phyloP scores from a whole-genome alignment of 345 rosid species.

The Salix caprea region DNA sequence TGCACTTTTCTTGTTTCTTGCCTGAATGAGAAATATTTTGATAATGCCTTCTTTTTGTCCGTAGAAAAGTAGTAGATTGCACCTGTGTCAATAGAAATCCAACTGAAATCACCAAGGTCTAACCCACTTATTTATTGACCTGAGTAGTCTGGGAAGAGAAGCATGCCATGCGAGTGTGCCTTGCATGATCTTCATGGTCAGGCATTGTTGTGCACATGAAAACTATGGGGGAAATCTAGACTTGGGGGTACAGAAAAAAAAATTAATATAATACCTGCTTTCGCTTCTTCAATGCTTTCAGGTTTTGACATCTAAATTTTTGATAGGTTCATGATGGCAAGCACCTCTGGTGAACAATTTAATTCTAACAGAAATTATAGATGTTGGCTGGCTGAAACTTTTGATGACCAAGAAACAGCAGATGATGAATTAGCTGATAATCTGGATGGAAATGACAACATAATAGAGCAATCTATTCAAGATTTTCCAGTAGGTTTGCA shows the following conservation, averaged over 20 bases:
- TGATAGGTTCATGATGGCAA: constrained; percentile 29
- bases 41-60: background rate
- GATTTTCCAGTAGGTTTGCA: constrained; percentile 17
- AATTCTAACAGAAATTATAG: constrained; percentile 25
- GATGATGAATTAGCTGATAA: constrained; percentile 36
- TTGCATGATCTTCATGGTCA: background rate
- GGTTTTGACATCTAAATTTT: background rate
- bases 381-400: constrained; percentile 36
- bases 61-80: background rate
- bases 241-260: background rate
- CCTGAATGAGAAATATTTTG: background rate
- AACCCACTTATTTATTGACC: background rate
- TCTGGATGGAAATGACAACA: constrained; percentile 24
- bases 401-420: constrained; percentile 32
- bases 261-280: background rate
- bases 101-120: background rate
- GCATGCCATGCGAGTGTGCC: background rate
- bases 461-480: constrained; percentile 14
- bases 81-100: background rate
- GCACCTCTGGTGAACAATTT: constrained; percentile 27
- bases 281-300: background rate
- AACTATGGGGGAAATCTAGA: background rate
- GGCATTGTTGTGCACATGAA: background rate
- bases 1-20: background rate
- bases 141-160: background rate